Percentiles rank a stretch among this genome's conserved stretches.
These are phyloP conservation scores for Arabidopsis hybrid DNA, from an alignment of 441 rosid genomes.

Conservation along the genomic window DNA sequence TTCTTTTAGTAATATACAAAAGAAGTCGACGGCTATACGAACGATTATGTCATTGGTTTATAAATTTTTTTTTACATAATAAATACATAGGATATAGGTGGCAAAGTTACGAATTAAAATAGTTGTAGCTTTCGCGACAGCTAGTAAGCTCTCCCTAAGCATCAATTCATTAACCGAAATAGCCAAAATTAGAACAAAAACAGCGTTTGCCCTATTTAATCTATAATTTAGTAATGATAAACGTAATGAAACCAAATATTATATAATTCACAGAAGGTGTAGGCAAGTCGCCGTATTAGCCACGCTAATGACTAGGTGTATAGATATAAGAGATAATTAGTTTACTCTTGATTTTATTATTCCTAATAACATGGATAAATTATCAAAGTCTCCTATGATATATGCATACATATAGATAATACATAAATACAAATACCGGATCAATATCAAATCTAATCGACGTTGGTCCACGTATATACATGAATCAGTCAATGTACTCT, in stretches of 20 bases:
- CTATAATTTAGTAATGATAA: conserved; percentile 9
- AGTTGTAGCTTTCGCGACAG: too few species aligned
- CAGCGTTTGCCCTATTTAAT: background rate
- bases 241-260: conserved; percentile 4
- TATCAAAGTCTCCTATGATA: conserved; percentile 26
- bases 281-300: background rate
- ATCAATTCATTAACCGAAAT: too few species aligned
- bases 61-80: too few species aligned
- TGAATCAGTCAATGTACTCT: background rate
- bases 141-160: too few species aligned
- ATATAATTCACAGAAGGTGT: background rate
- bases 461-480: conserved; percentile 22
- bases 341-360: conserved; percentile 15
- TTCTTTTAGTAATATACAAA: too few species aligned
- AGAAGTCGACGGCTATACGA: too few species aligned
- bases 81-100: too few species aligned
- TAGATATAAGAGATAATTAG: conserved; percentile 3
- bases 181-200: conserved; percentile 24
- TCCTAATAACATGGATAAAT: conserved; percentile 27
- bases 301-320: conserved; percentile 15
- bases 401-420: background rate
- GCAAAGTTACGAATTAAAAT: too few species aligned
- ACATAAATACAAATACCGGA: background rate
- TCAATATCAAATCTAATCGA: conserved; percentile 15
- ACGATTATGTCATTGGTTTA: too few species aligned